Conservation (phyloP, 2,329 filamentous ascomycete species). For the Aspergillus ibericus region DNA sequence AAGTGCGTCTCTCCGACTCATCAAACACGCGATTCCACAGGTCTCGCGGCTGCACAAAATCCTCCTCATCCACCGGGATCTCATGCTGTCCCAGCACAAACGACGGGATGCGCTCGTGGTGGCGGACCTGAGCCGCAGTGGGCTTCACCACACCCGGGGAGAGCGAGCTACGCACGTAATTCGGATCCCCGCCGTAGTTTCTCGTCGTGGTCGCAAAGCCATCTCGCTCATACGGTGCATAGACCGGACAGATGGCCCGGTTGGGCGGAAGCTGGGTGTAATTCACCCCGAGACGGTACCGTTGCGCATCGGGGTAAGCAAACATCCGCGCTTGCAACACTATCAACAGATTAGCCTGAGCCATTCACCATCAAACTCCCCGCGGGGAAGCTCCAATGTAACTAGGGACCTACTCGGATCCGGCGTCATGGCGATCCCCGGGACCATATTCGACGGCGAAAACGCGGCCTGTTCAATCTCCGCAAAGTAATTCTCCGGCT, state of each 20-base stretch:
- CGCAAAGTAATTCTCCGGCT: not conserved
- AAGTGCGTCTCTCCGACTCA: constrained; percentile 20
- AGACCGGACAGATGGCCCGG: constrained; percentile 35
- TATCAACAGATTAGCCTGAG: not conserved
- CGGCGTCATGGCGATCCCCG: not conserved
- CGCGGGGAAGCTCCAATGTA: not conserved
- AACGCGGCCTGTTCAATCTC: not conserved
- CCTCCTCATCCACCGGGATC: constrained; percentile 26
- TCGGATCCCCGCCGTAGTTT: constrained; percentile 61
- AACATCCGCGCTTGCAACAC: not conserved
- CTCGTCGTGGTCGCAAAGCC: constrained; percentile 39
- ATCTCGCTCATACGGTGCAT: constrained; percentile 55
- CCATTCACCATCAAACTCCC: not conserved
- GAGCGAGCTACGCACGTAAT: constrained; percentile 47
- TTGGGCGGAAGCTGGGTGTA: not conserved
- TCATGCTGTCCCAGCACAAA: constrained; percentile 25
- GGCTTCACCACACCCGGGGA: constrained; percentile 18
- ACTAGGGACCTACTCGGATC: not conserved
- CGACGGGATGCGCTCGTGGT: constrained; percentile 21
- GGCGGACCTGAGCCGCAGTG: constrained; percentile 17
- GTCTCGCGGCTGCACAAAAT: constrained; percentile 31
- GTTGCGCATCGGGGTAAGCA: constrained; percentile 25
- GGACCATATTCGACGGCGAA: not conserved
- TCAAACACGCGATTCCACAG: constrained; percentile 32
- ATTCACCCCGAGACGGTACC: not conserved